Percentiles rank a stretch among this genome's conserved stretches.
Conservation (phyloP, 768 basidiomycete species). For the Mycena capillaripes region DNA sequence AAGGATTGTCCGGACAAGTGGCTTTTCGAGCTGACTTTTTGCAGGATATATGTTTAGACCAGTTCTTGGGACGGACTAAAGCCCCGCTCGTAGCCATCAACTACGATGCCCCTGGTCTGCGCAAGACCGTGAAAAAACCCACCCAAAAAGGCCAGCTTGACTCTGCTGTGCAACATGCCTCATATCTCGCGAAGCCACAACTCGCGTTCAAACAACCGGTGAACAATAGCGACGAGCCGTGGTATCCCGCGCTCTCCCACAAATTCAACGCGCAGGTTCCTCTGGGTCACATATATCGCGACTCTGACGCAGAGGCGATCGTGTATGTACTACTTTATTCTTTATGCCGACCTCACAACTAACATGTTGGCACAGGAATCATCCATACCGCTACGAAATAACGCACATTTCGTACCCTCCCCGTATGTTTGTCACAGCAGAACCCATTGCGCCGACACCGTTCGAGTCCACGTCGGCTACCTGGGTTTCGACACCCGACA, state of each 20-base stretch:
- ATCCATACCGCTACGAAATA: constrained; percentile 93
- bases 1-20: too few relatives aligned
- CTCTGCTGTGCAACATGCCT: constrained; percentile 79
- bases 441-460: constrained; percentile 66
- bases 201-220: constrained; percentile 71
- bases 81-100: constrained; percentile 74
- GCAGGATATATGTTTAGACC: constrained; percentile 88
- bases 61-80: constrained; percentile 79
- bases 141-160: constrained; percentile 62
- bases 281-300: constrained; percentile 71
- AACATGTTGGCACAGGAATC: constrained; percentile 52
- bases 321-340: constrained; percentile 48
- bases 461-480: constrained; percentile 79
- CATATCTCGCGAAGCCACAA: constrained; percentile 87
- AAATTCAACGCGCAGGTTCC: constrained; percentile 91
- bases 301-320: constrained; percentile 41
- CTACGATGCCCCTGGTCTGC: constrained; percentile 44
- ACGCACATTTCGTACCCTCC: constrained; percentile 78
- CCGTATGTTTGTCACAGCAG: constrained; percentile 68
- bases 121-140: constrained; percentile 46
- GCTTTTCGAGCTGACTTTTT: neutral
- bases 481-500: constrained; percentile 74
- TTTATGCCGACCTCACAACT: neutral
- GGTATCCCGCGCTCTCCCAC: constrained; percentile 77
- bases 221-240: constrained; percentile 72